Base-by-base conservation (phyloP, 2,329 filamentous ascomycete species). In the Sclerotinia minor region DNA sequence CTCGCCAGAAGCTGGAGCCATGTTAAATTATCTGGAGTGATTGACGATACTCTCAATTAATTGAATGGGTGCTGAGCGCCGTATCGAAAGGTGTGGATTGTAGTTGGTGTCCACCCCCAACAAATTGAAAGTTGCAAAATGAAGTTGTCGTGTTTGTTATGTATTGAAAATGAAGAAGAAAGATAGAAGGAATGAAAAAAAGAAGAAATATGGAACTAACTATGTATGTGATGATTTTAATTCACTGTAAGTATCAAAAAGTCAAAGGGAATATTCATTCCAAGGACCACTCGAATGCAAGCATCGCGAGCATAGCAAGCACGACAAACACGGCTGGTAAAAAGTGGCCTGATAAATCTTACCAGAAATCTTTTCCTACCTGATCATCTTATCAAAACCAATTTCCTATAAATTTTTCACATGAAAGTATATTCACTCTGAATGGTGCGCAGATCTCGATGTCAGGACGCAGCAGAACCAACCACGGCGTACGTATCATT, bases 1-100 rank as follows among this genome's bases (percentile, higher is more conserved):
- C 54, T 78, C 74, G 17, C 72, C 71, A 60, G 72, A 69, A 64
- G 72, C 70, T 41, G 72, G 66, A 65, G 71, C 71, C 73, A 74
- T 75, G 54, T n/a, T 57, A 35, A 61, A 17, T n/a, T 24, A n/a
- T 49, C 8, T 5, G n/a, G 26, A n/a, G 21, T 38, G 3, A 13
- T 47, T 49, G 52, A 15, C 13, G 29, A 45, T 26, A n/a, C 21
- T 35, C n/a, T 26, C n/a, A n/a, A 26, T 5, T 21, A 11, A 26
- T 26, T 35, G 44, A 50, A 21, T 8, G n/a, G 7, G 45, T 49
- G 5, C 7, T 19, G n/a, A 61, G 32, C 13, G 7, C 38, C 9
- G 15, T 26, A 50, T 50, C n/a, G 21, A 61, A 50, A 1, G 21
- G 32, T 35, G 24, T 50, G 15, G 47, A 38, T 38, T 50, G 29